phyloP scores from a whole-genome alignment of 2,329 filamentous ascomycete species.

The Colletotrichum horii region DNA sequence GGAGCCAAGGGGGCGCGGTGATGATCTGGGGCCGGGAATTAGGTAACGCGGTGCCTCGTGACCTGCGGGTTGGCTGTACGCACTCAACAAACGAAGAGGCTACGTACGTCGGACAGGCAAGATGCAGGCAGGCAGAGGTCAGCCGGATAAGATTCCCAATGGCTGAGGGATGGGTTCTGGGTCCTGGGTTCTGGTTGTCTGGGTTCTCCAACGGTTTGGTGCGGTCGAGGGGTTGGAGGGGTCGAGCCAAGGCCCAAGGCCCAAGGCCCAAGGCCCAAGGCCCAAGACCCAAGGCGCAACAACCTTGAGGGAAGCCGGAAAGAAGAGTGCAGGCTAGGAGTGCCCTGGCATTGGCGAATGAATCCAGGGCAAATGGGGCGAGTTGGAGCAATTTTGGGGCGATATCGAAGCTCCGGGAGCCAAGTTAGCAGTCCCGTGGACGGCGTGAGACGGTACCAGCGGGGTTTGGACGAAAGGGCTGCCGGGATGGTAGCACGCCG shows the following conservation, averaged over 20 bases:
- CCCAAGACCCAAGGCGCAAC: background rate
- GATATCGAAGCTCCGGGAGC: constrained; percentile 6
- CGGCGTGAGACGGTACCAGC: constrained; percentile 11
- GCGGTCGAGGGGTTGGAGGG: background rate
- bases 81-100: background rate
- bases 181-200: background rate
- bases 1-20: background rate
- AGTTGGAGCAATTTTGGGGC: background rate
- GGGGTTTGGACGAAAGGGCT: constrained; percentile 18
- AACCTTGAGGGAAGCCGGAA: background rate
- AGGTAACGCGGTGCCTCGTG: constrained; percentile 1
- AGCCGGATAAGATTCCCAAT: background rate
- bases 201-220: constrained; percentile 9
- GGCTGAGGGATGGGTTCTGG: background rate
- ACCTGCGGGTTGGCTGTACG: background rate
- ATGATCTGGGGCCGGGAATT: background rate
- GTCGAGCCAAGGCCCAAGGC: background rate
- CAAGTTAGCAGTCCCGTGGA: constrained; percentile 8
- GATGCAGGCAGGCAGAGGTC: background rate
- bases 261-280: too few species aligned
- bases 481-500: background rate
- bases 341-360: background rate
- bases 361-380: background rate
- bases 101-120: background rate
- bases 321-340: background rate